Base-by-base conservation (phyloP, 164 flowering plant genomes). In the Platanus orientalis region DNA sequence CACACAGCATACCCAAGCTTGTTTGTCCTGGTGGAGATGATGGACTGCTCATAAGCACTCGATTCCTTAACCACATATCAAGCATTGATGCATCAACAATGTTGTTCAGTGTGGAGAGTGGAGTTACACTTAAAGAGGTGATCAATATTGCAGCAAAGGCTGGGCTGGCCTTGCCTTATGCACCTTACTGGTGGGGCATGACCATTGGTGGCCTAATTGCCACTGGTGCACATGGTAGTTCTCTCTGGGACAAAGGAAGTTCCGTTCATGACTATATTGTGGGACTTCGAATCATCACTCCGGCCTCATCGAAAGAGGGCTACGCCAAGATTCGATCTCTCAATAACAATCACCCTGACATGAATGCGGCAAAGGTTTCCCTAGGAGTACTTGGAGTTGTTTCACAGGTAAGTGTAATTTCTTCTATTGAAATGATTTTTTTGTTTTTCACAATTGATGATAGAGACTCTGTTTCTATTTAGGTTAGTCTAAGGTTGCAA, bases 131-230 rank as follows among this genome's bases (percentile, higher is more conserved):
- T 11, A 74, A 76, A 69, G 72, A 81, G 62, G 48, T 87, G 13
- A 85, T 87, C 6, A 53, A 60, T 13, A 81, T 78, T 40, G 84
- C 84, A 0, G 85, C 83, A 0, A 69, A 74, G 58, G 82, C 73
- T 0, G 85, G 88, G 24, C 58, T 89, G 30, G 91, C 89, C 0
- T 54, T 87, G 67, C 89, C 91, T 27, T 66, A 84, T 55, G 12
- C 88, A 0, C 96, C 96, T 0, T 87, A 90, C 44, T 90, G 91
- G 93, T 87, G 87, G 86, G 96, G 96, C 0, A 50, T 89, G 62
- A 85, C 93, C 0, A 54, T 85, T 0, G 96, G 93, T 1, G 96
- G 93, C 1, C 32, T 89, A 9, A 32, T 87, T 30, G 79, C 80
- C 1, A 89, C 88, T 0, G 96, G 93, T 16, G 89, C 96, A 0